Evolutionary conservation across 768 basidiomycete species (phyloP), one percentile per base, ranked within the genome.

Genomic region (Lentinula aciculospora): DNA sequence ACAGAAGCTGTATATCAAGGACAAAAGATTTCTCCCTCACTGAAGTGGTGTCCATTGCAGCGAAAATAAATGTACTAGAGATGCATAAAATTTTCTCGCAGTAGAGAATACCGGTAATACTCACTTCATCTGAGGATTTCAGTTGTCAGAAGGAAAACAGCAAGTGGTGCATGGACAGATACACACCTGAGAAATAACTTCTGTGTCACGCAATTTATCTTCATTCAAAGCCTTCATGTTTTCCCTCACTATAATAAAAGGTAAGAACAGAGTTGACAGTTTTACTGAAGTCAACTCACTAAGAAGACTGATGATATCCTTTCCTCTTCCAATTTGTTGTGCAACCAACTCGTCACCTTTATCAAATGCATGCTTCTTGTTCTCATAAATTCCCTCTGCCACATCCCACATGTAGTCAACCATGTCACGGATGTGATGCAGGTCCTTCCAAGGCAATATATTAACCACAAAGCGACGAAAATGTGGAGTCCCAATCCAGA

Each of bases 41-140:
- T 2, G 76, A 74, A 0, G 76, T 77, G 1, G 76, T 79, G 59
- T 79, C 78, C 57, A 70, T 74, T 1, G 70, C 76, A 0, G 75
- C 75, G 53, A 76, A 72, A 13, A 72, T 70, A 5, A 79, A 61
- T 0, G 71, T 67, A 13, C 74, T 76, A 37, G 0, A 27, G 12
- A 34, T 40, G 53, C 15, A 37, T 10, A 50, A 4, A n/a, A 19
- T 23, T 13, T 25, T n/a, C 29, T 51, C 27, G 5, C 31, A 53
- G 57, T 25, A 57, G 27, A 15, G 59, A 19, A n/a, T 21, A 32
- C 44, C 12, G 15, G 46, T 31, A 40, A 34, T 25, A 36, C 46
- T 48, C 19, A 57, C 56, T 27, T 45, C 56, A 57, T 57, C 46
- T 57, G 10, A 27, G 56, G 25, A 54, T 2, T 13, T 37, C 42